Evolutionary conservation across 495 filamentous ascomycete species (phyloP).

Genomic region (Apodospora peruviana): DNA sequence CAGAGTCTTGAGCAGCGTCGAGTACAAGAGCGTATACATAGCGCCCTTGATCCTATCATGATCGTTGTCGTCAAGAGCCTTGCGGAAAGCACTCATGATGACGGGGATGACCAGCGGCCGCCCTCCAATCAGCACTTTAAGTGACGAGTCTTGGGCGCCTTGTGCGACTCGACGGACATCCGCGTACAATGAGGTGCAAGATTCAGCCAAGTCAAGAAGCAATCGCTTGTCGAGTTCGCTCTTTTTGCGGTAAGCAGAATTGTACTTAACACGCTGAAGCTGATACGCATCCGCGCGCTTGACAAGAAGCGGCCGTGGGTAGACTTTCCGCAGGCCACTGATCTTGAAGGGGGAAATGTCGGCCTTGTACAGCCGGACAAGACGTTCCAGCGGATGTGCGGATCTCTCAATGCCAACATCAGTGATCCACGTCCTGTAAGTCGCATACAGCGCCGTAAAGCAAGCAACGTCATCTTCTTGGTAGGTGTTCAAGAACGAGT

Average conservation of each 20-base stretch:
- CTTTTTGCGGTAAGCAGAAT: conserved; percentile 77
- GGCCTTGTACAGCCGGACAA: conserved; percentile 71
- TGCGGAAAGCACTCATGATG: conserved; percentile 70
- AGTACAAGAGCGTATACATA: conserved; percentile 82
- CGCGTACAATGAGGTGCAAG: conserved; percentile 88
- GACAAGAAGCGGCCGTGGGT: conserved; percentile 82
- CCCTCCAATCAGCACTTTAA: conserved; percentile 86
- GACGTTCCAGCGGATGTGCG: conserved; percentile 85
- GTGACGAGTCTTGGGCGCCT: conserved; percentile 81
- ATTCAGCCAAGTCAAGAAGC: conserved; percentile 82
- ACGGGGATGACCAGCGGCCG: conserved; percentile 83
- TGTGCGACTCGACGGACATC: conserved; percentile 93
- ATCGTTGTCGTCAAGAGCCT: conserved; percentile 76
- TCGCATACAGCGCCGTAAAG: conserved; percentile 86
- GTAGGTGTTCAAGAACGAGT: conserved; percentile 73
- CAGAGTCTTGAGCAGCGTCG: conserved; percentile 80
- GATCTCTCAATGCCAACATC: conserved; percentile 95
- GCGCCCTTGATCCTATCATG: conserved; percentile 89
- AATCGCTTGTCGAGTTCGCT: conserved; percentile 79
- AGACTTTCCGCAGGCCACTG: conserved; percentile 84
- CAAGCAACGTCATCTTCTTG: conserved; percentile 95
- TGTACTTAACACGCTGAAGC: conserved; percentile 85
- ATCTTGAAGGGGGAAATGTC: conserved; percentile 92
- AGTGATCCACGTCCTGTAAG: conserved; percentile 94
- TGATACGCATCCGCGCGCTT: conserved; percentile 92